Base-by-base conservation (phyloP, 2,329 filamentous ascomycete genomes). In the Amphichorda felina region DNA sequence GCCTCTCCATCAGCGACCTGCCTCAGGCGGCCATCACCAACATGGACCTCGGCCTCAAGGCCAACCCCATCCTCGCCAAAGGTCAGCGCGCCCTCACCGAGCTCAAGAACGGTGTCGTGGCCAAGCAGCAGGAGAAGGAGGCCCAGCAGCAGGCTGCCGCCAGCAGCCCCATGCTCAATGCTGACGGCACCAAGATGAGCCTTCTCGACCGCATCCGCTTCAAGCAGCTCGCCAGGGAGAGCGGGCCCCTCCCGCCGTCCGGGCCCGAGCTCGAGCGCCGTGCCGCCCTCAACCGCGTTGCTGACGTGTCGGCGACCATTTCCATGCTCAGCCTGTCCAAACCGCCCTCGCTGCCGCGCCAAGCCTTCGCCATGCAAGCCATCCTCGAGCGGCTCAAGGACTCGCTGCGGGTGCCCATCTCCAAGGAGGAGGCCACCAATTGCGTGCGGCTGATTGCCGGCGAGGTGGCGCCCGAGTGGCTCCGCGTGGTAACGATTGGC, bases 161-260 rank as follows among this genome's bases (percentile, higher is more conserved):
- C 40, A 47, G 47, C 36, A 47, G 48, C 30, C 44, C 54, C 0
- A 44, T 56, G 37, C 43, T 59, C 26, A 68, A 66, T 40, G 41
- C 60, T 2, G 63, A 64, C 34, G 65, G 60, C 30, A 55, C 57
- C 31, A 66, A 77, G 59, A 76, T 81, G 61, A 75, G 73, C 36
- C 72, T 93, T 17, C 66, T 91, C 38, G 82, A 88, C 53, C 79
- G 82, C 33, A 72, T 93, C 43, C 78, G 81, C 42, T 66, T 70
- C 37, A 89, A 89, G 61, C 73, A 82, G 45, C 55, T 68, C 44
- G 64, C 71, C 51, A 69, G 70, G 45, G 55, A 63, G 8, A 63
- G 58, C 34, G 83, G 75, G 78, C 51, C 54, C 67, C 4, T 54
- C 68, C 0, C 75, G 79, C 0, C 61, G 80, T 2, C 65, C 76